Evolutionary conservation across 352 stramenopile species (phyloP), one percentile per base, ranked within the genome.

Genomic region (Globisporangium cystogenes): DNA sequence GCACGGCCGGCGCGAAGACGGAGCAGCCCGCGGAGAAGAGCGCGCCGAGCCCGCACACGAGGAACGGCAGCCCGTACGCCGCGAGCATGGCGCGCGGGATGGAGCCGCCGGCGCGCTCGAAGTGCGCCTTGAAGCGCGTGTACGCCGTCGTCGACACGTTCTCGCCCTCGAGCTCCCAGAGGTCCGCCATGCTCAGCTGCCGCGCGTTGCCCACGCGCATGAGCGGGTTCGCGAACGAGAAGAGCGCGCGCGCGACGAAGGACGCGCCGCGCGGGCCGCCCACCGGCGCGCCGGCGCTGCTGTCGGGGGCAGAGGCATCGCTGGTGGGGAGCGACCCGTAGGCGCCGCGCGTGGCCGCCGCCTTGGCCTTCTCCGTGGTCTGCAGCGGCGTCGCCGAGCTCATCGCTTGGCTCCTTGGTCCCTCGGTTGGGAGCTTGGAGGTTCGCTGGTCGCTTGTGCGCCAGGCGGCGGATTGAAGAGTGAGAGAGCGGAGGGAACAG

Each of bases 181-280:
- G 21, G 50, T 84, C 74, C 11, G 67, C 44, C 10, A 56, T 31
- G 20, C 74, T 18, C 21, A 88, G 63, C 58, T 80, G 70, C 1
- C 66, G 70, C 41, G 40, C 16, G 42, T 85, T 77, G 58, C 76
- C 74, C 2, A 59, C 4, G 12, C 46, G 24, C 58, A 87, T 72
- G 41, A 85, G 45, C 1, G 64, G 55, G 20, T 66, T 64, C 37
- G 67, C 68, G 59, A 64, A 85, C n/a, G 54, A 58, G 52, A 87
- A 82, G 24, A 81, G 59, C 24, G 83, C 52, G 4, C 54, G 40
- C 21, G 67, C 72, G 7, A 55, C 16, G 8, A 65, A 53, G 16
- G 62, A 65, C 8, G 52, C 50, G 40, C 31, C 36, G 36, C 15
- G 15, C 36, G 36, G 36, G 15, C 36, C 36, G 36, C 36, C 36